Evolutionary conservation across 164 flowering plant genomes (phyloP).

Genomic region (Buxus sempervirens): DNA sequence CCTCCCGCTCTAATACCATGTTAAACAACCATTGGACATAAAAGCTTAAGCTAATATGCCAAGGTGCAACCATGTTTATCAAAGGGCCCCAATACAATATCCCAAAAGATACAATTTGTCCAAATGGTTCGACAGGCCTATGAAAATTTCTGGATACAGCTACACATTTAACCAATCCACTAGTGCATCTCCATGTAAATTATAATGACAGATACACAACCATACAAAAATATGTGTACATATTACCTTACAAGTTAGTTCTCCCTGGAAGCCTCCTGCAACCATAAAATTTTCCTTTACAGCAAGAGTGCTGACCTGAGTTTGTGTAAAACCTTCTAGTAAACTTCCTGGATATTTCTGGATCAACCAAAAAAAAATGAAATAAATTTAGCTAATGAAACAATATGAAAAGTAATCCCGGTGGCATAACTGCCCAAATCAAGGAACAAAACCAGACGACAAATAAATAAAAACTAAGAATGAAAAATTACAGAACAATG

Average conservation of each 20-base stretch:
- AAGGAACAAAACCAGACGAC: background rate
- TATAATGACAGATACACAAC: background rate
- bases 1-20: too few species aligned
- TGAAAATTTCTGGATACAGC: too few species aligned
- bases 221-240: background rate
- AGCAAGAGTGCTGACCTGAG: conserved; percentile 73
- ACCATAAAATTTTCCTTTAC: conserved; percentile 62
- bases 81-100: too few species aligned
- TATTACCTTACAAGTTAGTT: conserved; percentile 67
- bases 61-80: too few species aligned
- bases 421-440: background rate
- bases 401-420: background rate
- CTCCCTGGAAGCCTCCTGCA: conserved; percentile 94
- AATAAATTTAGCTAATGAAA: background rate
- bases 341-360: conserved; percentile 64
- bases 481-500: background rate
- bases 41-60: too few species aligned
- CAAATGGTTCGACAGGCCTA: too few species aligned
- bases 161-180: background rate
- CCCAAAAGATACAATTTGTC: too few species aligned
- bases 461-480: background rate
- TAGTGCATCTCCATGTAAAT: background rate
- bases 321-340: conserved; percentile 63
- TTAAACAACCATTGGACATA: too few species aligned
- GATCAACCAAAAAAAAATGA: conserved; percentile 13